phyloP scores from a whole-genome alignment of 2,329 filamentous ascomycete species.

The Apiospora rasikravindrae region DNA sequence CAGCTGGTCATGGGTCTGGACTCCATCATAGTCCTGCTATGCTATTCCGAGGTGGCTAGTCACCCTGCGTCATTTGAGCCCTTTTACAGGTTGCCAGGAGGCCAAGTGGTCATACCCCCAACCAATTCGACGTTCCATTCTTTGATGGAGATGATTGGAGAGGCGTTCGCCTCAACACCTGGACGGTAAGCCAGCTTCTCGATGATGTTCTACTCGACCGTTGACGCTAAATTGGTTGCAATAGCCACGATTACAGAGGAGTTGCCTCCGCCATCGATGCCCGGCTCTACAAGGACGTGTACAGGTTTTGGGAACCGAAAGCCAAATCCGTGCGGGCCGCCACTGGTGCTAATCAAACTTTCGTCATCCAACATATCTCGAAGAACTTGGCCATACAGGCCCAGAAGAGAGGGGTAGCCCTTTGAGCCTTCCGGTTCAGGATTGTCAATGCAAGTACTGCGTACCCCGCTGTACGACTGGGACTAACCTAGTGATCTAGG shows the following conservation, averaged over 20 bases:
- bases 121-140: conserved; percentile 2
- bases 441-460: conserved; percentile 26
- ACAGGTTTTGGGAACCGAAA: conserved; percentile 27
- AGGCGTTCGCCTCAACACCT: no score
- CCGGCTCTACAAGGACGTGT: conserved; percentile 32
- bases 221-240: not conserved
- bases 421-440: conserved; percentile 21
- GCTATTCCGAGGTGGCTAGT: conserved; percentile 31
- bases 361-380: conserved; percentile 25
- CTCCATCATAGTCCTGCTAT: conserved; percentile 25
- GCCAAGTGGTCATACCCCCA: not conserved
- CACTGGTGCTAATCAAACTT: conserved; percentile 31
- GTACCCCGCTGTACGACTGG: not conserved
- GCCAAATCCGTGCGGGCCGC: conserved; percentile 23
- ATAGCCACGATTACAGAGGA: conserved; percentile 35
- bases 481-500: conserved; percentile 21
- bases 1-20: conserved; percentile 29
- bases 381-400: conserved; percentile 19
- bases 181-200: no score
- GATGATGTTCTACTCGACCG: conserved; percentile 7
- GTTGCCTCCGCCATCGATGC: conserved; percentile 27
- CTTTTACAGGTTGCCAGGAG: conserved; percentile 25
- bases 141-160: conserved; percentile 21
- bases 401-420: conserved; percentile 30
- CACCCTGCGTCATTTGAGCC: conserved; percentile 30